Conservation (phyloP, 345 rosid species). For the Eucalyptus cloeziana region DNA sequence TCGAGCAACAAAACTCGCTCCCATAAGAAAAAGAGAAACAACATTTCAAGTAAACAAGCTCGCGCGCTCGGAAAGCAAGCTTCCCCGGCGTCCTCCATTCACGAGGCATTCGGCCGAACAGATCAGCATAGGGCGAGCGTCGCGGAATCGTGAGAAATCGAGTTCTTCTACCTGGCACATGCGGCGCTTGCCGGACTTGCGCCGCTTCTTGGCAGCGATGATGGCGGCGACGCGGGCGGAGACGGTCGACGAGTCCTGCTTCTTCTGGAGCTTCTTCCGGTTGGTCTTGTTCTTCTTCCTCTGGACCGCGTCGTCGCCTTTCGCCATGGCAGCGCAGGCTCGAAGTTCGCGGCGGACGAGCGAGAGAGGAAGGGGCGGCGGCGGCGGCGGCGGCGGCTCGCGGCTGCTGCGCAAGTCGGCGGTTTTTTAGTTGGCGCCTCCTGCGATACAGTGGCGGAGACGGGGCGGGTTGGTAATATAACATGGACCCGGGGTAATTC, state of each 20-base stretch:
- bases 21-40: background rate
- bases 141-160: background rate
- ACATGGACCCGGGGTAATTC: background rate
- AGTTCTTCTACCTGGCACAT: slow-evolving; percentile 54
- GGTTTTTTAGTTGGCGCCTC: background rate
- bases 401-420: background rate
- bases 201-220: slow-evolving; percentile 86
- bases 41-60: background rate
- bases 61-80: background rate
- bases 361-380: background rate
- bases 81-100: background rate
- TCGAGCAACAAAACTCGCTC: background rate
- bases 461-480: background rate
- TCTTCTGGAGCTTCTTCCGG: slow-evolving; percentile 37
- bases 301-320: slow-evolving; percentile 56
- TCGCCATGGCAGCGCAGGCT: slow-evolving; percentile 28
- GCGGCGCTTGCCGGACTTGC: slow-evolving; percentile 67
- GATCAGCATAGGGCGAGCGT: background rate
- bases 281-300: slow-evolving; percentile 54
- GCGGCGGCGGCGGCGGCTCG: background rate
- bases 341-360: background rate
- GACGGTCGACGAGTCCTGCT: slow-evolving; percentile 35
- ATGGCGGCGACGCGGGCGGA: slow-evolving; percentile 71
- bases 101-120: background rate
- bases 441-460: background rate